Evolutionary conservation across 805 yeast species (phyloP).

Genomic region (Torulaspora gathmanii): DNA sequence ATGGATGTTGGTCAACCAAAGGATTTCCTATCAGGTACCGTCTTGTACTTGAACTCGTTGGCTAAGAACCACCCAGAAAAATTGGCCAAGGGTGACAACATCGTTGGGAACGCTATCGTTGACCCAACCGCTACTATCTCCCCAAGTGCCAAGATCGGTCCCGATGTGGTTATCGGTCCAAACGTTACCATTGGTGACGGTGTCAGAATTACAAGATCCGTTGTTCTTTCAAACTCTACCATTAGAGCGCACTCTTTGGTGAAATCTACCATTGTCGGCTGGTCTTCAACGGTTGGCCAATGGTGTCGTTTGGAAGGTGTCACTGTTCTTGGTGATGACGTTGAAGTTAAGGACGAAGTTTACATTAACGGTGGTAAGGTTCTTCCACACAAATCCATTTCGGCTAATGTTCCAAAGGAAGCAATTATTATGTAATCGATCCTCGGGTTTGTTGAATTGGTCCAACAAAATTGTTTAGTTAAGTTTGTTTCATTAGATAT

Average conservation of each 20-base stretch:
- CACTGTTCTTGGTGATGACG: constrained; percentile 98
- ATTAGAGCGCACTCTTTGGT: constrained; percentile 98
- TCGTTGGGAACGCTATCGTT: constrained; percentile 85
- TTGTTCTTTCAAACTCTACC: constrained; percentile 81
- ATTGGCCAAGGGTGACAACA: constrained; percentile 65
- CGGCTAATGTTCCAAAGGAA: constrained; percentile 94
- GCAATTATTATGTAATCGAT: constrained; percentile 86
- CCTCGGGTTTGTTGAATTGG: neutral
- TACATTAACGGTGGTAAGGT: constrained; percentile 99
- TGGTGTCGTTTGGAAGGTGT: constrained; percentile 99
- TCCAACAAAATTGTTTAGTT: constrained; percentile 1
- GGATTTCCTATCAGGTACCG: constrained; percentile 96
- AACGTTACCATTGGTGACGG: constrained; percentile 95
- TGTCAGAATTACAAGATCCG: constrained; percentile 96
- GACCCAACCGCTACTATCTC: constrained; percentile 94
- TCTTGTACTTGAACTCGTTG: constrained; percentile 81
- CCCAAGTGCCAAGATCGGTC: constrained; percentile 93
- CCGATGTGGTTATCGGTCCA: constrained; percentile 96
- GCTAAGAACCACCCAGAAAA: constrained; percentile 71
- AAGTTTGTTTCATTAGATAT: constrained; percentile 6
- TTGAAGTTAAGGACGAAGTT: constrained; percentile 95
- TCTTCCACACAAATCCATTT: constrained; percentile 95
- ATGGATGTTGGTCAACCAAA: constrained; percentile 99
- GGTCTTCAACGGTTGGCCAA: constrained; percentile 97
- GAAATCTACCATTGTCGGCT: constrained; percentile 95